Base-by-base conservation (phyloP, 352 stramenopile genomes). In the Pythium aphanidermatum region DNA sequence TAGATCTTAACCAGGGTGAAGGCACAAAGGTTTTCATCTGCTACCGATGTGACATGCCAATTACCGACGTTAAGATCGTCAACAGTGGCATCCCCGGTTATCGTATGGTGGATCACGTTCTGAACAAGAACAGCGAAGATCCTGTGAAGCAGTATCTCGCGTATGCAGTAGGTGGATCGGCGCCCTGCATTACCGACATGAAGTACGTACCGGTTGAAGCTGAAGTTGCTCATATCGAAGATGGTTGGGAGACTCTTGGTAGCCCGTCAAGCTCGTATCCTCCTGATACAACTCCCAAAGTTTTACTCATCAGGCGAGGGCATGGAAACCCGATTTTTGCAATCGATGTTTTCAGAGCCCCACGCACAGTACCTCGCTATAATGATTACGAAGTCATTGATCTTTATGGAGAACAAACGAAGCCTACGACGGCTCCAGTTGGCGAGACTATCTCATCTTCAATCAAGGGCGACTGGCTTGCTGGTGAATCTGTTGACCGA, bases 321-420 rank as follows among this genome's bases (percentile, higher is more conserved):
- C 81, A 93, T 29, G 83, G 83, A 3, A 93, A 93, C 27, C 83
- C 83, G 5, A 91, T 95, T 43, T 90, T 91, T 24, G 81, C 79
- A 1, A 68, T 95, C 41, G 83, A 95, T 46, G 83, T 95, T 6
- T 95, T 92, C 43, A 76, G 83, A 27, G 77, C 81, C 5, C 83
- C 83, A 20, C 70, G 79, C 10, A 72, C 86, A 68, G 79, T 95
- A 16, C 83, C 83, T 7, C 86, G 87, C 31, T 95, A 92, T 55
- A 89, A 89, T 27, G 81, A 95, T 40, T 95, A 95, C 52, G 83
- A 95, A 51, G 74, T 91, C 10, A 92, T 93, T 24, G 67, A 90
- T 16, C 36, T 95, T 14, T 75, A 82, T 36, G 54, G 37, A 34
- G n/a, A 30, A 3, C 26, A 26, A 16, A n/a, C 34, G 9, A 13